phyloP scores from a whole-genome alignment of 1,284 basidiomycete genomes.

The Fomitopsis schrenkii region DNA sequence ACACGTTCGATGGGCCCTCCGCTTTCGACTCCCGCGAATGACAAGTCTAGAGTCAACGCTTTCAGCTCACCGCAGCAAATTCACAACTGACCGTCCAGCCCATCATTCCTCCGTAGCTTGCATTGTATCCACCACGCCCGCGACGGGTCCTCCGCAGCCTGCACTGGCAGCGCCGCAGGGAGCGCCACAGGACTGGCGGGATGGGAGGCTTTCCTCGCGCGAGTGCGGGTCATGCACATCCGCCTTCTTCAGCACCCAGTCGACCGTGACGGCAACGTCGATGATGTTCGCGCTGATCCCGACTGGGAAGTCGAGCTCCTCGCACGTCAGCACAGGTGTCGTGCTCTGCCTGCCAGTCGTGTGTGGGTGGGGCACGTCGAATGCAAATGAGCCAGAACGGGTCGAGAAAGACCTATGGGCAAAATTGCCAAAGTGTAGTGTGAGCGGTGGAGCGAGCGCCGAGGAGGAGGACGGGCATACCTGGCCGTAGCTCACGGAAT shows the following conservation, averaged over 20 bases:
- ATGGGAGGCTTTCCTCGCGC: constrained; percentile 18
- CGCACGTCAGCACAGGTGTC: constrained; percentile 41
- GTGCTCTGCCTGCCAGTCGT: constrained; percentile 24
- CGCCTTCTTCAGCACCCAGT: constrained; percentile 22
- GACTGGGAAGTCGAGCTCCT: constrained; percentile 74
- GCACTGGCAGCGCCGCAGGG: constrained; percentile 15
- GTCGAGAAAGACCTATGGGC: constrained; percentile 60
- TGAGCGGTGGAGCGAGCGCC: too few relatives aligned
- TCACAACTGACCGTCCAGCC: too few relatives aligned
- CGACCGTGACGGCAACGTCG: constrained; percentile 52
- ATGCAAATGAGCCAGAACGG: constrained; percentile 81
- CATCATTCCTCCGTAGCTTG: constrained; percentile 20
- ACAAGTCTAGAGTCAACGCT: too few relatives aligned
- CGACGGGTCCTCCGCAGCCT: constrained; percentile 13
- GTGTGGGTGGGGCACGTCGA: constrained; percentile 52
- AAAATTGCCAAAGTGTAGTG: too few relatives aligned
- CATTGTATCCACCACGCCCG: constrained; percentile 12
- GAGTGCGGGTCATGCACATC: constrained; percentile 15
- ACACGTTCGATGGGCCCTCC: too few relatives aligned
- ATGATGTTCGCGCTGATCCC: constrained; percentile 66
- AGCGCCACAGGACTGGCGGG: constrained; percentile 15
- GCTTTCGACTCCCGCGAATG: too few relatives aligned
- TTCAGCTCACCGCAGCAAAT: too few relatives aligned
- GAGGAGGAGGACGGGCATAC: constrained; percentile 26
- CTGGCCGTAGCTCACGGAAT: constrained; percentile 37